phyloP scores from a whole-genome alignment of 1,284 basidiomycete genomes.

The Wallemia mellicola region DNA sequence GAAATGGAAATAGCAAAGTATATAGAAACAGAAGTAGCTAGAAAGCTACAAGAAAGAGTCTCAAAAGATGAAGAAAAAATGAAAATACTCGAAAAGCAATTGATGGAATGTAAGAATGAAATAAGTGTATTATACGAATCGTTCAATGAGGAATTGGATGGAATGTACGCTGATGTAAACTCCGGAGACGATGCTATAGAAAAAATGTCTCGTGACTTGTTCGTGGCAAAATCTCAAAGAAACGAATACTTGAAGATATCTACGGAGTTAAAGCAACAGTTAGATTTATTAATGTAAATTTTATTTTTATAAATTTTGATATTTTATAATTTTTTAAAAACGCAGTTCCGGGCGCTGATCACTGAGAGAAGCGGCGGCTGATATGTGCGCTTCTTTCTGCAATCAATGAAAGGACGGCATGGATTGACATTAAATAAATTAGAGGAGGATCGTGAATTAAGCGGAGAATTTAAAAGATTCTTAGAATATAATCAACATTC shows the following conservation, averaged over 20 bases:
- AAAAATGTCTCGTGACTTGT: not conserved
- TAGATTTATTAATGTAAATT: not conserved
- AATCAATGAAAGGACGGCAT: too few relatives aligned
- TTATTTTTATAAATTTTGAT: not conserved
- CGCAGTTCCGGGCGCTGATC: too few relatives aligned
- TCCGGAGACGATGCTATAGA: not conserved
- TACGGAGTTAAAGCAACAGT: not conserved
- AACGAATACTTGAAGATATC: not conserved
- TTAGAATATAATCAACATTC: not conserved
- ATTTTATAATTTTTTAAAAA: too few relatives aligned
- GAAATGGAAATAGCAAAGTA: not conserved
- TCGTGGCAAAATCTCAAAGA: not conserved
- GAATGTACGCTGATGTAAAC: not conserved
- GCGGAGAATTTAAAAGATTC: not conserved
- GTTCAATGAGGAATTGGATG: not conserved
- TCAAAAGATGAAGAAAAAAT: not conserved
- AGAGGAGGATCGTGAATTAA: not conserved
- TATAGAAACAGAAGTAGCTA: not conserved
- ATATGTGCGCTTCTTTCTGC: too few relatives aligned
- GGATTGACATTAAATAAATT: too few relatives aligned
- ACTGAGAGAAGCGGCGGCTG: too few relatives aligned
- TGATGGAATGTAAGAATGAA: not conserved
- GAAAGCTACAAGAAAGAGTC: not conserved
- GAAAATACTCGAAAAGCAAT: not conserved
- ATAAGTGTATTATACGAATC: not conserved